phyloP scores from a whole-genome alignment of 2,329 filamentous ascomycete species.

The Coniosporium tulheliwenetii region DNA sequence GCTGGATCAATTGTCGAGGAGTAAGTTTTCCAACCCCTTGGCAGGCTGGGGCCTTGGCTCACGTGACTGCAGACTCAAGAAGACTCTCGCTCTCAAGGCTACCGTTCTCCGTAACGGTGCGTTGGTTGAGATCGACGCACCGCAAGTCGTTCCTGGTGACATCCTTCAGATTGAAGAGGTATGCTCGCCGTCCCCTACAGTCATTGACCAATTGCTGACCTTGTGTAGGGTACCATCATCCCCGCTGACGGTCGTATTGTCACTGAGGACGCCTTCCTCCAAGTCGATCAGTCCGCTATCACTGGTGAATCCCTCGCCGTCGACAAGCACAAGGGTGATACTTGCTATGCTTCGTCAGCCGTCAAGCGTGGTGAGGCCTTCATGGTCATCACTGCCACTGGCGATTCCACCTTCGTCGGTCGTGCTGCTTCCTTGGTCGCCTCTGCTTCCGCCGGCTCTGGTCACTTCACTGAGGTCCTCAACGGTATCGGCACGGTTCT shows the following conservation, averaged over 20 bases:
- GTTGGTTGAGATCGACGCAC: conserved; percentile 64
- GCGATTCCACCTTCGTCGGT: conserved; percentile 83
- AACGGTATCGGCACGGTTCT: conserved; percentile 75
- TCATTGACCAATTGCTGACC: conserved; percentile 1
- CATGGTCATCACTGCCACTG: conserved; percentile 67
- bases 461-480: conserved; percentile 84
- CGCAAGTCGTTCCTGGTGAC: conserved; percentile 77
- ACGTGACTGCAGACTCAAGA: conserved; percentile 42
- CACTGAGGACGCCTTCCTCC: conserved; percentile 68
- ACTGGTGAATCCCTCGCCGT: conserved; percentile 86
- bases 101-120: conserved; percentile 69
- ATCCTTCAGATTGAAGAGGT: conserved; percentile 75
- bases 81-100: conserved; percentile 77
- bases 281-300: conserved; percentile 84
- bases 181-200: conserved; percentile 6
- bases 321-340: conserved; percentile 71
- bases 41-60: too few relatives aligned
- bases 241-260: conserved; percentile 78
- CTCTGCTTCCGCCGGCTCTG: conserved; percentile 54
- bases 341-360: conserved; percentile 70
- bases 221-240: conserved; percentile 59
- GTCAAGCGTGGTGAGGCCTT: conserved; percentile 85
- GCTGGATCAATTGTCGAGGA: conserved; percentile 83
- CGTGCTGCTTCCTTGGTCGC: conserved; percentile 75
- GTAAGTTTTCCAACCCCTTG: conserved; percentile 2